Conservation (phyloP, 169 alveolate genomes). For the Eimeria praecox region DNA sequence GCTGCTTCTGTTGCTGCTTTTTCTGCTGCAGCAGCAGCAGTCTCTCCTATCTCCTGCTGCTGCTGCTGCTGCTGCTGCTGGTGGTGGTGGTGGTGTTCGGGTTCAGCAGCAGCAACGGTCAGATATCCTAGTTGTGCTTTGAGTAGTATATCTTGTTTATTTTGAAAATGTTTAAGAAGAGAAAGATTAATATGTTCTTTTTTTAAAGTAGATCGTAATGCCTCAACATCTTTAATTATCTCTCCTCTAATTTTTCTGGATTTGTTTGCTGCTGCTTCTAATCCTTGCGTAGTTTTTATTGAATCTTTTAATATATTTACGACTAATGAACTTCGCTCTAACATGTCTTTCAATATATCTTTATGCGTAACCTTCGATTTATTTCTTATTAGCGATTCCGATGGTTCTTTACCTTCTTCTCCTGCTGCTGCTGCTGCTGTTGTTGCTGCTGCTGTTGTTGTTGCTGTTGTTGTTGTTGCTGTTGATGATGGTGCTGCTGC, state of each 20-base stretch:
- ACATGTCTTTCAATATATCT: background rate
- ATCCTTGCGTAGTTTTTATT: background rate
- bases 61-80: background rate
- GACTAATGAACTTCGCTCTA: background rate
- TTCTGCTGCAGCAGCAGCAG: background rate
- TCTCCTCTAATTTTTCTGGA: background rate
- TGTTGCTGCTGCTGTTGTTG: background rate
- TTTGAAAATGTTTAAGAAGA: background rate
- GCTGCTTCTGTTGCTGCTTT: background rate
- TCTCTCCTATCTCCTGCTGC: background rate
- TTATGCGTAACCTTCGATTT: background rate
- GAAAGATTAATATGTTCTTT: conserved; percentile 11
- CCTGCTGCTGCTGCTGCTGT: conserved; percentile 28
- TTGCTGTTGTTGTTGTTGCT: background rate
- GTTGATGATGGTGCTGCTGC: background rate
- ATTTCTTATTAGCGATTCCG: too few species aligned
- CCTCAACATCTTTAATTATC: conserved; percentile 26
- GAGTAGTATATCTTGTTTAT: conserved; percentile 13
- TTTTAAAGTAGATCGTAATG: background rate
- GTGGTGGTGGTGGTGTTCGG: background rate
- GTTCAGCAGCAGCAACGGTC: background rate
- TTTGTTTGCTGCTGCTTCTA: conserved; percentile 33
- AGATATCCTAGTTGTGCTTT: conserved; percentile 30
- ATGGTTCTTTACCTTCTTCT: background rate
- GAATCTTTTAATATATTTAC: background rate